Evolutionary conservation across 2,329 filamentous ascomycete species (phyloP).

Genomic region (Neodidymelliopsis sp.): DNA sequence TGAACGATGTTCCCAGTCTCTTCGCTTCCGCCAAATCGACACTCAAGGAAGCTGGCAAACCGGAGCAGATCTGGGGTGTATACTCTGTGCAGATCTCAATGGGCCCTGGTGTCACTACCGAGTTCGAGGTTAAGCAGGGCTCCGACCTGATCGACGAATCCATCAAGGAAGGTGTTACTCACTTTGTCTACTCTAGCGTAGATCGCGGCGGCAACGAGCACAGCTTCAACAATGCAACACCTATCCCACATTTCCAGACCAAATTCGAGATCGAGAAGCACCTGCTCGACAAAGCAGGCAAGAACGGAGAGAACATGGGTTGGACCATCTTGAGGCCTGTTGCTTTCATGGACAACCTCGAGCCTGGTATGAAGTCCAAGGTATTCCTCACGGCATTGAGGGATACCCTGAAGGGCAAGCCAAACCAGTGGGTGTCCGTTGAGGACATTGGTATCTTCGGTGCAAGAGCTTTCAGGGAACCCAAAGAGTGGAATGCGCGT

Average conservation of each 20-base stretch:
- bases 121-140: constrained; percentile 63
- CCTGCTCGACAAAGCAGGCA: constrained; percentile 57
- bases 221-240: constrained; percentile 56
- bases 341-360: constrained; percentile 69
- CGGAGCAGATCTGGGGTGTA: constrained; percentile 62
- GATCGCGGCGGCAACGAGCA: constrained; percentile 67
- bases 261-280: constrained; percentile 70
- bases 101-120: constrained; percentile 53
- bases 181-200: constrained; percentile 70
- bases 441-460: constrained; percentile 63
- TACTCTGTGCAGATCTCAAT: constrained; percentile 66
- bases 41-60: constrained; percentile 43
- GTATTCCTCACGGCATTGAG: constrained; percentile 57
- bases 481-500: constrained; percentile 54
- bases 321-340: constrained; percentile 70
- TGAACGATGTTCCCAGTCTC: constrained; percentile 60
- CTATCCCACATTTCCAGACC: constrained; percentile 67
- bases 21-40: constrained; percentile 56
- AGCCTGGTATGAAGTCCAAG: constrained; percentile 56
- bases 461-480: constrained; percentile 57
- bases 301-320: constrained; percentile 57
- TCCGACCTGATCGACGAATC: constrained; percentile 66
- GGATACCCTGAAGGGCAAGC: constrained; percentile 52
- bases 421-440: constrained; percentile 50
- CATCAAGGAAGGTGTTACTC: constrained; percentile 61